Base-by-base conservation (phyloP, 257 asterid genomes). In the Fraxinus excelsior region DNA sequence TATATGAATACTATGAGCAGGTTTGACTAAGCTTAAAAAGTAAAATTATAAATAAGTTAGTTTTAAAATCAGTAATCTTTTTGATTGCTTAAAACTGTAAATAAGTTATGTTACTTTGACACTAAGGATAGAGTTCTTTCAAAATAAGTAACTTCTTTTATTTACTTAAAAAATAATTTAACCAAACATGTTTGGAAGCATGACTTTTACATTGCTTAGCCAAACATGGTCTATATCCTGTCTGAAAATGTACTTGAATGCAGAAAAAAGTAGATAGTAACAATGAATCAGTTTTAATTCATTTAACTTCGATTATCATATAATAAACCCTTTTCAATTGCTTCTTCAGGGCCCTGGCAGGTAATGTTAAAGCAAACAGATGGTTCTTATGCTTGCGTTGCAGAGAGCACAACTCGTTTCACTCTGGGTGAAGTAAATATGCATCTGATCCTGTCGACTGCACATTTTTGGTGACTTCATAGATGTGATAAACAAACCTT, bases 331-430 rank as follows among this genome's bases (percentile, higher is more conserved):
- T 77, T 72, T 19, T 6, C 34, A 29, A 35, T 78, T 32, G 66
- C 71, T 73, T 38, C 79, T 82, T 31, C 84, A 95, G 99, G 99
- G 77, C 99, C 99, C 71, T 93, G 99, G 98, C 99, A 91, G 84
- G 99, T 95, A 80, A 95, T 95, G 99, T 78, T 95, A 90, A 93
- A 93, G 88, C 99, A 95, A 80, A 74, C 86, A 67, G 97, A 95
- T 67, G 91, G 91, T 82, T 95, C 99, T n/a, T 93, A 80, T 76
- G 99, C 95, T 18, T 95, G 99, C 16, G 94, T 95, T 28, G 98
- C 99, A 53, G 98, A 93, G 82, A 93, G 98, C 51, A 76, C 88
- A 76, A 86, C 87, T 73, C 97, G 99, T 49, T 93, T 95, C 87
- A 86, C 96, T 65, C 90, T 95, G 31, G 85, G 87, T 46, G 99